Conservation (phyloP, 2,329 filamentous ascomycete species). For the Penicillium sp. region DNA sequence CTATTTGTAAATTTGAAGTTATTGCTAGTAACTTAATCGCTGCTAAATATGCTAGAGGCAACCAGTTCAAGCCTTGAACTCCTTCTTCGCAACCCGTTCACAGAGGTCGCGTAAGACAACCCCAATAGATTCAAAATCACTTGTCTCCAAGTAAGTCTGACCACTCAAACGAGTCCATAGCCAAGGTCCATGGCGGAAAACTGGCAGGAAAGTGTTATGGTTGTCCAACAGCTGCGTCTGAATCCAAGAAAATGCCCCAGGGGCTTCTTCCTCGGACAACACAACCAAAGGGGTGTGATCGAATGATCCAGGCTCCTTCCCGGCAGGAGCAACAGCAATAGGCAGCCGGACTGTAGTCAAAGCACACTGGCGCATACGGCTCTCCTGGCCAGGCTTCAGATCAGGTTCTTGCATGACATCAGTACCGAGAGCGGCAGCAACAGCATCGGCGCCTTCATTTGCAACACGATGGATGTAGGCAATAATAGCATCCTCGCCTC, state of each 20-base stretch:
- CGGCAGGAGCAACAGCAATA: conserved; percentile 42
- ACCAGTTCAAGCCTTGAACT: conserved; percentile 20
- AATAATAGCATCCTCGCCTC: conserved; percentile 70
- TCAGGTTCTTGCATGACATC: conserved; percentile 61
- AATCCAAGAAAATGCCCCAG: conserved; percentile 58
- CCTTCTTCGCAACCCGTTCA: conserved; percentile 49
- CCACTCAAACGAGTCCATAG: conserved; percentile 74
- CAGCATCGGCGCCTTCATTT: conserved; percentile 58
- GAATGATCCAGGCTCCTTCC: not conserved
- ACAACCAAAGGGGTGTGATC: conserved; percentile 4
- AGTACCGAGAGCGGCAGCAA: conserved; percentile 66
- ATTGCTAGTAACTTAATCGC: not conserved
- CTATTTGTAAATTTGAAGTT: not conserved
- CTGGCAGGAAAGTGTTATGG: conserved; percentile 69
- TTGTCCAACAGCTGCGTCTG: conserved; percentile 53
- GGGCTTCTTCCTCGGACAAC: conserved; percentile 42
- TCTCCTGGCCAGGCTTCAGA: conserved; percentile 26
- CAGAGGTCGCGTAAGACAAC: conserved; percentile 58
- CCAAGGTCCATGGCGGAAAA: conserved; percentile 59
- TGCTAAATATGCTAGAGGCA: not conserved
- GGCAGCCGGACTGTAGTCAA: conserved; percentile 75
- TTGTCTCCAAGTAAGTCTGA: conserved; percentile 78
- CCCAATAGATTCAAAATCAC: conserved; percentile 73
- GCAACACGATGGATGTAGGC: conserved; percentile 64
- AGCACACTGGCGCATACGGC: conserved; percentile 59